Evolutionary conservation across 441 rosid species (phyloP).

Genomic region (Corymbia citriodora): DNA sequence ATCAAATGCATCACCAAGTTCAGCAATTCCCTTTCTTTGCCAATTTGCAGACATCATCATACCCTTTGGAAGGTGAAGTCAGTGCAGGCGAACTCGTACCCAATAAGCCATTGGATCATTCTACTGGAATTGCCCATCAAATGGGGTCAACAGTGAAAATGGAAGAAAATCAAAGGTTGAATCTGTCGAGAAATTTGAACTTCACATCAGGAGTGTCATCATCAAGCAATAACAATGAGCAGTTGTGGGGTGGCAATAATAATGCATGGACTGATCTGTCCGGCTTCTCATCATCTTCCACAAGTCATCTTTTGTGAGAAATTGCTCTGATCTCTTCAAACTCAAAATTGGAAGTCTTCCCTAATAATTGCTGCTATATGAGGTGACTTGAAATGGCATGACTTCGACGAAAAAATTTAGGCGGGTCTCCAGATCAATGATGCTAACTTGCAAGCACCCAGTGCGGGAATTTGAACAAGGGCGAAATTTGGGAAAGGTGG

Average conservation of each 20-base stretch:
- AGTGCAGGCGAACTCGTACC: background rate
- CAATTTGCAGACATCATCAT: slow-evolving; percentile 18
- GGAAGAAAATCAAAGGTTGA: slow-evolving; percentile 41
- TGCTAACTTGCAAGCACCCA: background rate
- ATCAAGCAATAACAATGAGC: slow-evolving; percentile 24
- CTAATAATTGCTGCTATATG: background rate
- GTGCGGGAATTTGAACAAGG: background rate
- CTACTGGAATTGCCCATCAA: slow-evolving; percentile 9
- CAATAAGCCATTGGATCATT: slow-evolving; percentile 17
- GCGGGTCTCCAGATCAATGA: background rate
- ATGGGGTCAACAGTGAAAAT: slow-evolving; percentile 21
- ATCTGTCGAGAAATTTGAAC: slow-evolving; percentile 37
- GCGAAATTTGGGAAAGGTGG: background rate
- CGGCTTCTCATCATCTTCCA: slow-evolving; percentile 34
- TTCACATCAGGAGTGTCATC: slow-evolving; percentile 7
- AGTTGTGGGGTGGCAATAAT: slow-evolving; percentile 28
- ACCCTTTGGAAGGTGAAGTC: background rate
- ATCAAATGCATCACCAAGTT: background rate
- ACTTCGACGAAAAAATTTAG: background rate
- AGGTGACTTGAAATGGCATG: background rate
- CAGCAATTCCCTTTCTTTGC: slow-evolving; percentile 42
- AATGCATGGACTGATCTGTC: slow-evolving; percentile 47
- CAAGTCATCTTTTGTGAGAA: slow-evolving; percentile 35
- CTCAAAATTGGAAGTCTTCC: background rate
- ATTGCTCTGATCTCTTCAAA: slow-evolving; percentile 1